Percentiles rank a stretch among this genome's conserved stretches.
Conservation (phyloP, 371 early-diverging fungal species). For the Syncephalastrum sp. region DNA sequence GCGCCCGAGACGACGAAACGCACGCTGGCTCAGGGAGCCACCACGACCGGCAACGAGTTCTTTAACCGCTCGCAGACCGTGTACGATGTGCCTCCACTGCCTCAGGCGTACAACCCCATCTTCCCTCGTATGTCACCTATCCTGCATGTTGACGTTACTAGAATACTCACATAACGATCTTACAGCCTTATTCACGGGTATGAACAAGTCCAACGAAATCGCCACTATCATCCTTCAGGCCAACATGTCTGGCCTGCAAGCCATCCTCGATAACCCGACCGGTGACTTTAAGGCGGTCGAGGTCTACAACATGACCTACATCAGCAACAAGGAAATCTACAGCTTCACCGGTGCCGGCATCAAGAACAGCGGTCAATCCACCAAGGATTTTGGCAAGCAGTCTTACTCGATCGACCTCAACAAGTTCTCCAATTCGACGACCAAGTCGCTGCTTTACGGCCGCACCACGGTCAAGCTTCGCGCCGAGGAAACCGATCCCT, state of each 20-base stretch:
- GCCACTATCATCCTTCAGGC: conserved; percentile 51
- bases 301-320: conserved; percentile 37
- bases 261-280: conserved; percentile 25
- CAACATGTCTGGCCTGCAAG: conserved; percentile 36
- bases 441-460: conserved; percentile 35
- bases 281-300: conserved; percentile 28
- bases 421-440: conserved; percentile 29
- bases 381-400: conserved; percentile 56
- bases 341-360: conserved; percentile 42
- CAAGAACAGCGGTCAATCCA: conserved; percentile 54
- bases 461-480: conserved; percentile 54
- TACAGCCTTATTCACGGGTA: conserved; percentile 25
- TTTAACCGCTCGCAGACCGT: conserved; percentile 36
- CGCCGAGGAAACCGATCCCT: conserved; percentile 52
- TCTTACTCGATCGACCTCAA: conserved; percentile 53
- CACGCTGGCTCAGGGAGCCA: conserved; percentile 25
- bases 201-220: conserved; percentile 44
- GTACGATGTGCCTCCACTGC: conserved; percentile 33
- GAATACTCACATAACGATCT: background rate
- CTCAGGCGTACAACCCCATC: conserved; percentile 39
- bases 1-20: conserved; percentile 18
- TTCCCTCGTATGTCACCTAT: conserved; percentile 21
- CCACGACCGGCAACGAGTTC: conserved; percentile 44
- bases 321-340: conserved; percentile 42
- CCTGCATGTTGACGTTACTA: background rate